These are phyloP conservation scores for Rhodotorula paludigena DNA, from an alignment of 768 basidiomycete genomes.

Conservation along the genomic window DNA sequence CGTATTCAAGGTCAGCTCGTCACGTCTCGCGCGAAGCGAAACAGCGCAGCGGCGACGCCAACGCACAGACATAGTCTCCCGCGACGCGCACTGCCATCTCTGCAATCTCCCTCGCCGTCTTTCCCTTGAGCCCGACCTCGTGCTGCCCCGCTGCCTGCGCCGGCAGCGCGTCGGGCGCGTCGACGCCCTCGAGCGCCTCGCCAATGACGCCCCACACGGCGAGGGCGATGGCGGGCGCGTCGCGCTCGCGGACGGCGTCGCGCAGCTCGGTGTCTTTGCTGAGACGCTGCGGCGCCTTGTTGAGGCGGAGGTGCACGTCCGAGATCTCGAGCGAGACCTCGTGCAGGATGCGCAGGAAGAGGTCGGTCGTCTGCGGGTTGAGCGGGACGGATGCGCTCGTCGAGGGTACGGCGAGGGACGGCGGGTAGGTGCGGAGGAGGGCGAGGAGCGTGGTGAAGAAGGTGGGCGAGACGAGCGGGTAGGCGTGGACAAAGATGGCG, in stretches of 20 bases:
- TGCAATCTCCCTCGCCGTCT: constrained; percentile 60
- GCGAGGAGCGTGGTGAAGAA: constrained; percentile 75
- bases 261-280: constrained; percentile 76
- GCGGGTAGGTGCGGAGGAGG: constrained; percentile 59
- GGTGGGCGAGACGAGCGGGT: constrained; percentile 75
- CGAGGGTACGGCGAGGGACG: constrained; percentile 47
- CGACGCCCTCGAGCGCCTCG: constrained; percentile 51
- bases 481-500: constrained; percentile 80
- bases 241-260: constrained; percentile 78
- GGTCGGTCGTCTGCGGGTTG: constrained; percentile 77
- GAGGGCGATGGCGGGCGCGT: constrained; percentile 78
- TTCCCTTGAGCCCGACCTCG: constrained; percentile 47
- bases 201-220: constrained; percentile 77
- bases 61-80: constrained; percentile 88
- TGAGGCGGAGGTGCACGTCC: constrained; percentile 86
- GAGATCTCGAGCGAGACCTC: constrained; percentile 98
- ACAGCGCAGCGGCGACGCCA: background rate
- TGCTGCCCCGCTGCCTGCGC: constrained; percentile 48
- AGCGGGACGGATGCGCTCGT: constrained; percentile 54
- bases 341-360: constrained; percentile 84
- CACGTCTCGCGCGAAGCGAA: background rate
- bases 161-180: constrained; percentile 48
- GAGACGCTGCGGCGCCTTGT: constrained; percentile 65
- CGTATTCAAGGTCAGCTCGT: constrained; percentile 23
- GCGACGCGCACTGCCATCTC: constrained; percentile 91